Conservation (phyloP, 352 stramenopile genomes). For the Phytophthora sp. region DNA sequence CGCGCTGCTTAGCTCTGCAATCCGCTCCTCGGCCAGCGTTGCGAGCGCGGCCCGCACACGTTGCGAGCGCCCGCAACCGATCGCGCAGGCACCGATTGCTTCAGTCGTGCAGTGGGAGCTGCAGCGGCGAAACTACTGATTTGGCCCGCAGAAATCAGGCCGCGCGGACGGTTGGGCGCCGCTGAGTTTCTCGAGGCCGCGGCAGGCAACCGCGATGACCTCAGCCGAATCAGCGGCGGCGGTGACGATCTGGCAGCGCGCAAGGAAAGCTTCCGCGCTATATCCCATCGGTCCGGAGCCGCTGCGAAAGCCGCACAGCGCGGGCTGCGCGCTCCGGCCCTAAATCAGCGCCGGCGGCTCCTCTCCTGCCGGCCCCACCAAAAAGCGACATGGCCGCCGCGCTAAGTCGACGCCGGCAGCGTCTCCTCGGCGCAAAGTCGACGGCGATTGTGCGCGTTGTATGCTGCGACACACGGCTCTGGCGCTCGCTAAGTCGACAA, state of each 20-base stretch:
- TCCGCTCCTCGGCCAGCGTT: too few species aligned
- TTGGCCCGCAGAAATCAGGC: conserved; percentile 32
- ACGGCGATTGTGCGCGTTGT: conserved; percentile 1
- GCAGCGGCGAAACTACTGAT: conserved; percentile 25
- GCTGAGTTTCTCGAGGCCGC: not conserved
- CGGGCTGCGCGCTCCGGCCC: conserved; percentile 20
- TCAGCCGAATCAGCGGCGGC: not conserved
- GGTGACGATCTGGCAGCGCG: conserved; percentile 13
- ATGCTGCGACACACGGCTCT: not conserved
- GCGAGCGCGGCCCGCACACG: conserved; percentile 3
- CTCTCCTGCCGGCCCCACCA: conserved; percentile 27
- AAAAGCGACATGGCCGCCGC: conserved; percentile 16
- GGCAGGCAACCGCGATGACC: not conserved
- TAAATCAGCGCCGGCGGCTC: conserved; percentile 41
- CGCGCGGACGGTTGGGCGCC: not conserved
- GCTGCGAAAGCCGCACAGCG: conserved; percentile 7
- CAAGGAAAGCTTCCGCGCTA: conserved; percentile 4
- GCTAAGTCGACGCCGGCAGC: conserved; percentile 17
- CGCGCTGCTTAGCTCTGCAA: too few species aligned
- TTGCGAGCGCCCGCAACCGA: conserved; percentile 12
- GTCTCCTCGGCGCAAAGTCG: conserved; percentile 16
- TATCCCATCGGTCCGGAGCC: conserved; percentile 16
- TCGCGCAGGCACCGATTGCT: conserved; percentile 16
- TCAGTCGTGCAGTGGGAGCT: conserved; percentile 18
- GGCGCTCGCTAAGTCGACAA: conserved; percentile 20